Evolutionary conservation across 768 basidiomycete genomes (phyloP), one percentile per base, ranked within the genome.

Genomic region (Rickenella mellea): DNA sequence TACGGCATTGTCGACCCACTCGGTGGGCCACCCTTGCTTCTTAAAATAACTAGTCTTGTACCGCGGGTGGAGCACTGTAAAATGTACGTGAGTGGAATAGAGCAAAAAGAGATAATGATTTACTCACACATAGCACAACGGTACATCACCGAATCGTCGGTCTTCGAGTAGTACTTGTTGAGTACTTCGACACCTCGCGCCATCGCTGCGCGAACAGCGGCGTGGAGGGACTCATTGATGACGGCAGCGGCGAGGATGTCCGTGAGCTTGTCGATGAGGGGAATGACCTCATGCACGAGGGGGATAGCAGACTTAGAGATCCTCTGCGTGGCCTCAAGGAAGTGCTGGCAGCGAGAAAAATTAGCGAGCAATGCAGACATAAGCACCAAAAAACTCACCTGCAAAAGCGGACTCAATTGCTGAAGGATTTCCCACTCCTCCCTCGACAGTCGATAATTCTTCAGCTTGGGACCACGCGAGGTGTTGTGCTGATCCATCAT

Each of bases 211-310:
- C 45, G 51, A 5, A 54, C 41, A 17, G 26, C 10, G 6, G 31
- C 24, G 10, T 39, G 17, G 8, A 47, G 40, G 14, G 3, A 2
- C 3, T 6, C 21, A 31, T 58, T 33, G 5, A 43, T 39, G 3
- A 41, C 30, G 27, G 41, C 35, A 8, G 36, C 26, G 20, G 53
- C 50, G 21, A 58, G 29, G 4, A 29, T 12, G 1, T 25, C 28
- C 2, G 51, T 55, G 6, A 55, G 24, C 12, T 47, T 29, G 29
- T 58, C 50, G 24, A 56, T 48, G 42, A 50, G 22, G 3, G 50
- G 52, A 21, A 57, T 54, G n/a, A 57, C 49, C 20, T 54, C 37
- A 27, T 55, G 53, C 2, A 57, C 27, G 12, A 58, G 50, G 2
- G 53, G 25, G 1, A 45, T 36, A 37, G 37, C 19, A 17, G 27